A percentile compares a stretch with the other conserved stretches of the same genome.
phyloP scores from a whole-genome alignment of 805 yeast species.

The Teunomyces tritomae region DNA sequence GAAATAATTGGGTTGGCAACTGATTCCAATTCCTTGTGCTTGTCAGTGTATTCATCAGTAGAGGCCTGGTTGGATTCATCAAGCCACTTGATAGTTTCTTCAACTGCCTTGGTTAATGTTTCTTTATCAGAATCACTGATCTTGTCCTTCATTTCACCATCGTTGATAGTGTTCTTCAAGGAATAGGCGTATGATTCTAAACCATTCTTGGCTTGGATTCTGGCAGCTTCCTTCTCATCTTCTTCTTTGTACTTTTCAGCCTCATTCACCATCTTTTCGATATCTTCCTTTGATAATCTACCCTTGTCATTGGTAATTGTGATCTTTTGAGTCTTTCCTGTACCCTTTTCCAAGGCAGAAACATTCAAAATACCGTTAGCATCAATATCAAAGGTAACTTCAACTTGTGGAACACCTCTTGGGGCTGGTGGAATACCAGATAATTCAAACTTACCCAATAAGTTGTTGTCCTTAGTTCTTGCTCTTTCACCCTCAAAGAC shows the following conservation, averaged over 20 bases:
- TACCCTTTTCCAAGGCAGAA: conserved; percentile 87
- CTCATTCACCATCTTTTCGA: conserved; percentile 96
- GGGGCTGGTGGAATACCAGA: conserved; percentile 89
- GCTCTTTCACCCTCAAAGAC: conserved; percentile 97
- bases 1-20: conserved; percentile 40
- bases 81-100: conserved; percentile 41
- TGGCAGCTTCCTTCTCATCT: conserved; percentile 77
- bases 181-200: conserved; percentile 87
- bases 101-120: conserved; percentile 49
- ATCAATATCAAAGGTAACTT: conserved; percentile 84
- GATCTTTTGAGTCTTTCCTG: conserved; percentile 88
- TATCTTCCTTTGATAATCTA: conserved; percentile 88
- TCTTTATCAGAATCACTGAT: conserved; percentile 43
- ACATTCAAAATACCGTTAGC: conserved; percentile 87
- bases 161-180: conserved; percentile 65
- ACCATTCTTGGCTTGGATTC: conserved; percentile 84
- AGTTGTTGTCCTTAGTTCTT: conserved; percentile 88
- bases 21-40: conserved; percentile 39
- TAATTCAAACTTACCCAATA: conserved; percentile 82
- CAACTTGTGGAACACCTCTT: conserved; percentile 88
- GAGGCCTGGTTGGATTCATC: conserved; percentile 39
- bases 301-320: conserved; percentile 94
- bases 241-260: conserved; percentile 94
- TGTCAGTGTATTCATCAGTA: conserved; percentile 40
- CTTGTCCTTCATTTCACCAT: conserved; percentile 45